Evolutionary conservation across 257 asterid genomes (phyloP), one percentile per base, ranked within the genome.

Genomic region (Catharanthus roseus): DNA sequence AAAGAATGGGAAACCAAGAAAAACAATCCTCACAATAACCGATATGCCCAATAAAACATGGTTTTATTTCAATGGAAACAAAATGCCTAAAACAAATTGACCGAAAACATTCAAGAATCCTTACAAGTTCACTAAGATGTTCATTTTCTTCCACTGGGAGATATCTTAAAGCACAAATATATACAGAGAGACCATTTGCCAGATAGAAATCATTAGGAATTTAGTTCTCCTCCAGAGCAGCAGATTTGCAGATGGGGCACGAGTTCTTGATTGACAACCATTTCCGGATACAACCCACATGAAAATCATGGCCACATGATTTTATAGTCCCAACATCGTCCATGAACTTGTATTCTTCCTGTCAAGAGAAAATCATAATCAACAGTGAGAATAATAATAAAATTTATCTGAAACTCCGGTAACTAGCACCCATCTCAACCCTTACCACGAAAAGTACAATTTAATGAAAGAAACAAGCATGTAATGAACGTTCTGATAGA

Each of bases 231-330:
- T 77, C 90, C 69, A 77, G 50, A 36, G 91, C 90, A 67, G 95
- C 24, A 44, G 79, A 72, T 79, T 90, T 90, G 85, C 95, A 88
- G 73, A 90, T 88, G 9, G 95, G 96, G 28, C 89, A 88, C 31
- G 45, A 53, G 74, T 88, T 88, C 86, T 90, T 90, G 82, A 90
- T 75, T 12, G 95, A 85, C 41, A 90, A 65, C 96, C 96, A 90
- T 82, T 79, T 90, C 42, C 81, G 76, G 72, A 90, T 84, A 73
- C 96, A 90, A 9, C 77, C 74, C 67, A 84, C 89, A 71, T 90
- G 96, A 75, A 85, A 90, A 80, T 88, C 90, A 79, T 88, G 96
- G 18, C 81, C 75, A 76, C 95, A 90, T 19, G 58, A 72, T 77
- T 81, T 86, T 81, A 90, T 31, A 0, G 79, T 80, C 78, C 91